Conservation (phyloP, 768 basidiomycete genomes). For the Hericium erinaceus region DNA sequence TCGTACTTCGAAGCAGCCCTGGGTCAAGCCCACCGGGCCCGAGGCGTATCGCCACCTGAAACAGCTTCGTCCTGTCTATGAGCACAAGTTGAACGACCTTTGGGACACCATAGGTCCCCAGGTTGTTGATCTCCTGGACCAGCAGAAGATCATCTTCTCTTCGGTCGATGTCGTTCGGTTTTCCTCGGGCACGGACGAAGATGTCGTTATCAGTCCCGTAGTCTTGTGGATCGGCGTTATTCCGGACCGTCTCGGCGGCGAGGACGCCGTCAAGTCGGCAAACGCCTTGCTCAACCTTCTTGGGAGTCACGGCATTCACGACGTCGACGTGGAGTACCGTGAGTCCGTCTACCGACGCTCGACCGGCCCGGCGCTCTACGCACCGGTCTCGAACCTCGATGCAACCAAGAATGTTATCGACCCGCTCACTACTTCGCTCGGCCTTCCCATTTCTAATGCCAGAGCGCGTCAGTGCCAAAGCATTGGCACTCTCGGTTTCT, state of each 20-base stretch:
- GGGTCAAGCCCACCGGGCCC: neutral
- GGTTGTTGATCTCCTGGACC: neutral
- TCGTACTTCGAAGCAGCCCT: neutral
- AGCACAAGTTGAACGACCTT: neutral
- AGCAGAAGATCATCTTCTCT: neutral
- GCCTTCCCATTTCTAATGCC: too few relatives aligned
- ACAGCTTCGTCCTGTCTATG: neutral
- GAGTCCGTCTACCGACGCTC: neutral
- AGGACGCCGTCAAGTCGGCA: neutral
- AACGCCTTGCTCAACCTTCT: neutral
- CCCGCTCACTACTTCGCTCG: too few relatives aligned
- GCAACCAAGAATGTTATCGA: too few relatives aligned
- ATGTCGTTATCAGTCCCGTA: neutral
- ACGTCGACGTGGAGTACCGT: neutral
- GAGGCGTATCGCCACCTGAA: neutral
- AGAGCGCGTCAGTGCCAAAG: neutral
- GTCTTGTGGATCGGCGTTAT: neutral
- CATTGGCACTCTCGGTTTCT: slow-evolving; percentile 25
- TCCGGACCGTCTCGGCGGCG: neutral
- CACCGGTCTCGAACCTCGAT: neutral
- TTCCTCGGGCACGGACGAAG: neutral
- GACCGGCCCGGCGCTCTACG: neutral
- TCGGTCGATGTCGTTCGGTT: slow-evolving; percentile 1
- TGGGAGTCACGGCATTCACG: neutral
- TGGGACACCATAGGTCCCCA: neutral